phyloP scores from a whole-genome alignment of 805 yeast species.

The Lipomyces lipofer region DNA sequence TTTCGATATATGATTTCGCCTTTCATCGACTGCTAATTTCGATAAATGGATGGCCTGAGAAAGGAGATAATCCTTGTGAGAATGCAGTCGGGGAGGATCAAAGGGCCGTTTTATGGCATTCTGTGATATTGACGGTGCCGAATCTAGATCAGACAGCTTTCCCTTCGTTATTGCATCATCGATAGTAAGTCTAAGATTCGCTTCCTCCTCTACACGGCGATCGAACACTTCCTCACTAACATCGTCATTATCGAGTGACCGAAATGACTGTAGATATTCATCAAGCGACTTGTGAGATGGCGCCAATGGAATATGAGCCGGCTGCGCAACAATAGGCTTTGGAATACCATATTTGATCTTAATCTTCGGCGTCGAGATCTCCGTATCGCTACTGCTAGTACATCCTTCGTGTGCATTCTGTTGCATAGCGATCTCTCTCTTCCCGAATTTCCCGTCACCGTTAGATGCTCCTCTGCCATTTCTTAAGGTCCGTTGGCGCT shows the following conservation, averaged over 20 bases:
- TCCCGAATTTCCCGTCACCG: too few species aligned
- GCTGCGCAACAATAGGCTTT: constrained; percentile 57
- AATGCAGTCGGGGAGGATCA: constrained; percentile 48
- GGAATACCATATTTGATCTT: constrained; percentile 38
- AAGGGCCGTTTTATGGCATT: constrained; percentile 46
- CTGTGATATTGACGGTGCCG: background rate
- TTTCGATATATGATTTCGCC: constrained; percentile 63
- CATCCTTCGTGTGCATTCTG: constrained; percentile 2
- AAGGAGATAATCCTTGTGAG: constrained; percentile 71
- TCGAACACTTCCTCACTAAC: constrained; percentile 61
- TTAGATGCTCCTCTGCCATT: background rate
- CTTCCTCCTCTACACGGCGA: constrained; percentile 56
- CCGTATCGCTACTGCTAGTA: constrained; percentile 2
- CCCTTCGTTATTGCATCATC: constrained; percentile 47
- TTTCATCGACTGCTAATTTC: constrained; percentile 63
- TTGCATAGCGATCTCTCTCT: too few species aligned
- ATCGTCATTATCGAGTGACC: constrained; percentile 59
- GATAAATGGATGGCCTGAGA: constrained; percentile 75
- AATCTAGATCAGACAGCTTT: constrained; percentile 40
- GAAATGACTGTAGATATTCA: constrained; percentile 55
- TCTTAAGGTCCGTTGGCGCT: background rate
- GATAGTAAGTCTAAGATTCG: constrained; percentile 45
- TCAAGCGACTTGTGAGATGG: constrained; percentile 49
- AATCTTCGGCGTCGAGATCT: constrained; percentile 20
- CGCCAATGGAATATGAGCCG: constrained; percentile 51